These are phyloP conservation scores for Aaosphaeria pasadenensis DNA, from an alignment of 2,329 filamentous ascomycete genomes.

Conservation along the genomic window DNA sequence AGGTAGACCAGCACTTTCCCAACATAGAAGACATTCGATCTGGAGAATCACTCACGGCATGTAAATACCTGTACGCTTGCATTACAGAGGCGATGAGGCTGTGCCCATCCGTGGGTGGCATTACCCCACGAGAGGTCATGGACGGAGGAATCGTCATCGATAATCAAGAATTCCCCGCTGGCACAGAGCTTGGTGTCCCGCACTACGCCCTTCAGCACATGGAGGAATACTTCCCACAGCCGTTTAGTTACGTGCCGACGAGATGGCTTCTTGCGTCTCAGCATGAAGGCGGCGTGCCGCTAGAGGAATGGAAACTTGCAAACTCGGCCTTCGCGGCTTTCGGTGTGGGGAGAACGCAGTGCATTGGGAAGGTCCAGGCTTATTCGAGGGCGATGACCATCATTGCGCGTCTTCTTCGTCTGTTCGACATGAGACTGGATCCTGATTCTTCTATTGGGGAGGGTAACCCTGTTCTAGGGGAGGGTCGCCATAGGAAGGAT, in stretches of 20 bases:
- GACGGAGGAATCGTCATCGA: conserved; percentile 14
- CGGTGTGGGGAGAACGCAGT: conserved; percentile 12
- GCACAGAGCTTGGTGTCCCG: conserved; percentile 11
- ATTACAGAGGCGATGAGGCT: conserved; percentile 22
- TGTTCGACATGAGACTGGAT: conserved; percentile 11
- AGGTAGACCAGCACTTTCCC: conserved; percentile 4
- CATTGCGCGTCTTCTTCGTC: conserved; percentile 13
- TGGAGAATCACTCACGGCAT: conserved; percentile 8
- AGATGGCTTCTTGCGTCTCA: conserved; percentile 9
- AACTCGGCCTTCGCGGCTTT: conserved; percentile 10
- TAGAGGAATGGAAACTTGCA: background rate
- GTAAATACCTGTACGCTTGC: conserved; percentile 17
- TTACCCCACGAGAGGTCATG: conserved; percentile 11
- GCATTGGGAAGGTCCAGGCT: conserved; percentile 17
- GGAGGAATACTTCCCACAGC: conserved; percentile 7
- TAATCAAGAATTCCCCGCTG: conserved; percentile 9
- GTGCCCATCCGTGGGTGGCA: conserved; percentile 4
- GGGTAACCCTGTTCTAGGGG: background rate
- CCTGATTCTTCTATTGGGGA: conserved; percentile 7
- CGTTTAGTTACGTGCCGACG: conserved; percentile 12
- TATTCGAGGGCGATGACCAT: conserved; percentile 11
- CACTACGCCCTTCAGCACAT: conserved; percentile 17
- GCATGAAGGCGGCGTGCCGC: background rate
- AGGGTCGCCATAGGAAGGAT: background rate
- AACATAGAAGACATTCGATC: conserved; percentile 12